phyloP scores from a whole-genome alignment of 2,329 filamentous ascomycete genomes.

The Trichophyton verrucosum region DNA sequence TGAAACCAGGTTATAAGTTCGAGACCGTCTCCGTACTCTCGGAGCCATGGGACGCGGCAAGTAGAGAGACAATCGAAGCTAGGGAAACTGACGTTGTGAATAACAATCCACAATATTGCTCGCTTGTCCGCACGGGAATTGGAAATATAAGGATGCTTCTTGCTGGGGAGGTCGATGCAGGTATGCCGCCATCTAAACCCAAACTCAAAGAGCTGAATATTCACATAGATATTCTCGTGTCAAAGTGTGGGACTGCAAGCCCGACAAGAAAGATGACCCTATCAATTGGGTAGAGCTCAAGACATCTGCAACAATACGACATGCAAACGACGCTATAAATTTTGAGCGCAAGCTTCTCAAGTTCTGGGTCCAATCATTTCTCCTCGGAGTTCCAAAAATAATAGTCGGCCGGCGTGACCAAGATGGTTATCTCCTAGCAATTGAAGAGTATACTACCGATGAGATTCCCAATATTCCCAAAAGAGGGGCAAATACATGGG shows the following conservation, averaged over 20 bases:
- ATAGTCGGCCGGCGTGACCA: constrained; percentile 76
- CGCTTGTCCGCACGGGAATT: constrained; percentile 77
- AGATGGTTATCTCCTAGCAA: constrained; percentile 55
- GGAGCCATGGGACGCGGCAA: constrained; percentile 57
- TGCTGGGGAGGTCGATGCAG: constrained; percentile 85
- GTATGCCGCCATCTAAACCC: constrained; percentile 34
- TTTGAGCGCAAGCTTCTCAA: constrained; percentile 88
- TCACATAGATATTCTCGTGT: not conserved
- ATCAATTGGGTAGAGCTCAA: constrained; percentile 94
- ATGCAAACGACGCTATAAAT: constrained; percentile 54
- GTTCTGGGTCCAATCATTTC: constrained; percentile 93
- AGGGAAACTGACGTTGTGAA: constrained; percentile 61
- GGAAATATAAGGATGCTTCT: constrained; percentile 63
- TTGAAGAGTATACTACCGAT: constrained; percentile 71
- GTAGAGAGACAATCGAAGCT: constrained; percentile 64
- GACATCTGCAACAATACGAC: constrained; percentile 62
- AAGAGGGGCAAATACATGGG: constrained; percentile 60
- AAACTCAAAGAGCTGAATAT: not conserved
- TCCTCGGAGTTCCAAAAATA: constrained; percentile 84
- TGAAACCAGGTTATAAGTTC: constrained; percentile 77
- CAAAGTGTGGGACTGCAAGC: constrained; percentile 72
- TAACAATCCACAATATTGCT: constrained; percentile 93
- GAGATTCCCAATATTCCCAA: constrained; percentile 65
- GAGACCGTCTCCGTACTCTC: constrained; percentile 73
- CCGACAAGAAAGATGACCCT: constrained; percentile 48